Evolutionary conservation across 306 rosid genomes (phyloP).

Genomic region (Gastrolobium bilobum): DNA sequence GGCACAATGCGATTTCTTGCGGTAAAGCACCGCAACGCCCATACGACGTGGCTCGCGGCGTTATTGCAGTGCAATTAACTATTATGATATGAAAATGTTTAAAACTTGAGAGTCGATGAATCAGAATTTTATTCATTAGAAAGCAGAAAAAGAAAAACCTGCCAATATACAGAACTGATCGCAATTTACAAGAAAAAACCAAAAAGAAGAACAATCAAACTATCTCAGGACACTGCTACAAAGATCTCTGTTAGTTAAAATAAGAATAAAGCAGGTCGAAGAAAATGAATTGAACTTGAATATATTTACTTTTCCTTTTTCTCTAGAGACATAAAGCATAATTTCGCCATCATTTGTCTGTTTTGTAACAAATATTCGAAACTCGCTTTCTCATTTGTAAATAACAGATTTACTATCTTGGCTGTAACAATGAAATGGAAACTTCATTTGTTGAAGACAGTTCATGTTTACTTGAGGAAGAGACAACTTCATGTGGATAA

Average conservation of each 20-base stretch:
- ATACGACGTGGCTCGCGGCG: no score
- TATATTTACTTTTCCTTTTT: not conserved
- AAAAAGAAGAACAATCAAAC: not conserved
- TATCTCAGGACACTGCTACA: not conserved
- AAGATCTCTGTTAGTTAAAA: not conserved
- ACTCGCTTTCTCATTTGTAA: not conserved
- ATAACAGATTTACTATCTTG: constrained; percentile 27
- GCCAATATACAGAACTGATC: not conserved
- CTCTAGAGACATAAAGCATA: not conserved
- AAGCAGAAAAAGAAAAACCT: not conserved
- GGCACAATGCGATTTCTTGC: no score
- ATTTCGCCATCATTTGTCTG: constrained; percentile 19
- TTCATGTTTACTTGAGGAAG: constrained; percentile 21
- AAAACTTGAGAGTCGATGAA: not conserved
- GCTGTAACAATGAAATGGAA: constrained; percentile 24
- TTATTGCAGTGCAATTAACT: no score
- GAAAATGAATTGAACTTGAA: not conserved
- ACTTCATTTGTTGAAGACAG: constrained; percentile 32
- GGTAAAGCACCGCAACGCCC: no score
- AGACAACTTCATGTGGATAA: constrained; percentile 34
- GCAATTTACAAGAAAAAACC: not conserved
- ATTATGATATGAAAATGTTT: not conserved
- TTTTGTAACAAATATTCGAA: not conserved
- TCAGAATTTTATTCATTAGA: not conserved
- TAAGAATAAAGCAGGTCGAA: not conserved